Conservation (phyloP, 768 basidiomycete species). For the Naganishia friedmannii region DNA sequence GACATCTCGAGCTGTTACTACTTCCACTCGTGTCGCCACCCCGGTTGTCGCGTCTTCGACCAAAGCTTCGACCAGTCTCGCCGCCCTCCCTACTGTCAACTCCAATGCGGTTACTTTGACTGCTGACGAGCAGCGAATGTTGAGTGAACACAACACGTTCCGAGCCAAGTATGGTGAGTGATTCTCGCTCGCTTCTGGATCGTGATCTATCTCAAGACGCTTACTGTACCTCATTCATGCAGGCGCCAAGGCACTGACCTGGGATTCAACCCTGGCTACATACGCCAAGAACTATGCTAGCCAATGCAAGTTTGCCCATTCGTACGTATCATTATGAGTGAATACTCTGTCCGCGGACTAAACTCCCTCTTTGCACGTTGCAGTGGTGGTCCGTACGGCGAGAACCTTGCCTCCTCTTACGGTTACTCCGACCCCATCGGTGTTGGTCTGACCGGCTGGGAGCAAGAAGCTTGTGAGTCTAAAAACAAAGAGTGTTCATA, state of each 20-base stretch:
- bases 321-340: conserved; percentile 30
- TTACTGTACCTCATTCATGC: background rate
- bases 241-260: conserved; percentile 62
- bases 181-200: background rate
- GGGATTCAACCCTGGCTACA: conserved; percentile 62
- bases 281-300: conserved; percentile 70
- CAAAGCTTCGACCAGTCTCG: background rate
- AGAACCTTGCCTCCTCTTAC: conserved; percentile 39
- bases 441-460: conserved; percentile 37
- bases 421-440: conserved; percentile 28
- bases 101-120: conserved; percentile 9
- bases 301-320: conserved; percentile 65
- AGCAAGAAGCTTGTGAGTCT: conserved; percentile 37
- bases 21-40: conserved; percentile 12
- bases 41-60: background rate
- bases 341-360: background rate
- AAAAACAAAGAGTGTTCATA: background rate
- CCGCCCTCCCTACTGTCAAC: background rate
- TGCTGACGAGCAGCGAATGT: conserved; percentile 21
- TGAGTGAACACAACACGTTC: conserved; percentile 64
- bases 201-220: background rate
- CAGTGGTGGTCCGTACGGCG: conserved; percentile 42
- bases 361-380: background rate
- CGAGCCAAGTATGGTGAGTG: conserved; percentile 60
- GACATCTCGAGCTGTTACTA: background rate